Conservation (phyloP, 495 filamentous ascomycete genomes). For the Aspergillus ellipticus region DNA sequence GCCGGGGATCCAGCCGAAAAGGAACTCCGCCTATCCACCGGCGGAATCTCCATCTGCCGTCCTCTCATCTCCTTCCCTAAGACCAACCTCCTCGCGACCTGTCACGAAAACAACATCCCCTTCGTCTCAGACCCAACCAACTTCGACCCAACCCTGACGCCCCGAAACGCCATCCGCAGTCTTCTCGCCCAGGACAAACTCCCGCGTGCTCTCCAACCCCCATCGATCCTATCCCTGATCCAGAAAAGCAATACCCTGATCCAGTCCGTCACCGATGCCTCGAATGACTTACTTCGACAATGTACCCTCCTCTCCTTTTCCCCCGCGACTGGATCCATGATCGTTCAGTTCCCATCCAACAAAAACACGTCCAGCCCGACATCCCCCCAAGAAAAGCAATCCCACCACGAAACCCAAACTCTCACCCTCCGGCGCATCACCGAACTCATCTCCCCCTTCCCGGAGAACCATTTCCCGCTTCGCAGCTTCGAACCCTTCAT, state of each 20-base stretch:
- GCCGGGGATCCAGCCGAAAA: not conserved
- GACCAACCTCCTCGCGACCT: constrained; percentile 66
- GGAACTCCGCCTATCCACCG: constrained; percentile 51
- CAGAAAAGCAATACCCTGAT: constrained; percentile 31
- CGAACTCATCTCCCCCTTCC: constrained; percentile 40
- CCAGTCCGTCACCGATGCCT: constrained; percentile 24
- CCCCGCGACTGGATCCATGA: constrained; percentile 33
- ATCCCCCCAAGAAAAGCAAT: constrained; percentile 3
- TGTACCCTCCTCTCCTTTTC: constrained; percentile 40
- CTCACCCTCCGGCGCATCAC: constrained; percentile 41
- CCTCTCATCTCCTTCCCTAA: constrained; percentile 77
- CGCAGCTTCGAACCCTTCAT: constrained; percentile 32
- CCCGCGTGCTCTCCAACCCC: constrained; percentile 64
- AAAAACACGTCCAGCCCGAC: constrained; percentile 3
- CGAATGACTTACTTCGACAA: constrained; percentile 31
- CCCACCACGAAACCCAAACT: constrained; percentile 23
- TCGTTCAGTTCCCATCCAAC: constrained; percentile 32
- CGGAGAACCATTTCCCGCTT: constrained; percentile 32
- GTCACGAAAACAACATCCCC: constrained; percentile 54
- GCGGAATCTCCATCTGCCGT: constrained; percentile 67
- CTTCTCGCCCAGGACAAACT: constrained; percentile 55
- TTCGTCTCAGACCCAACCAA: constrained; percentile 93
- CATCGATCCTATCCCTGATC: constrained; percentile 57
- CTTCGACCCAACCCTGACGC: constrained; percentile 67
- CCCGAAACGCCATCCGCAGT: constrained; percentile 74